Evolutionary conservation across 2,329 filamentous ascomycete species (phyloP), one percentile per base, ranked within the genome.

Genomic region (Penicillium sp.): DNA sequence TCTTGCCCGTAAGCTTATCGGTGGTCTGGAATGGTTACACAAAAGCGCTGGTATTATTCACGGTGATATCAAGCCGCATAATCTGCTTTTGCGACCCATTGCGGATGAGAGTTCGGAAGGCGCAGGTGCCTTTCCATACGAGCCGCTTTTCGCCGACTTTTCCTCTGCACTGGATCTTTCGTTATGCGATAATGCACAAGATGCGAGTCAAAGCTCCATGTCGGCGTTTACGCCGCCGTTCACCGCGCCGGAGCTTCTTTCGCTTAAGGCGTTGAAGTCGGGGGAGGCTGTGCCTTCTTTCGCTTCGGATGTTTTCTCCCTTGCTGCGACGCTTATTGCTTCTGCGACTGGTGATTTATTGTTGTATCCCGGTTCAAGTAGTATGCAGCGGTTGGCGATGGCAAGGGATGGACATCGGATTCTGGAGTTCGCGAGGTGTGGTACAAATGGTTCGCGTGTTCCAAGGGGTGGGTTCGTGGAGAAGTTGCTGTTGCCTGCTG

Each of bases 11-110:
- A 71, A 72, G 49, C 69, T 81, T 11, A 74, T 80, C 49, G 54
- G 62, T 8, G 74, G 77, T 1, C 68, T 81, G 3, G 62, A 65
- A 8, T 82, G 78, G 76, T 67, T 82, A 7, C 79, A 81, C 50
- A 61, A 65, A 33, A 59, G 62, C 3, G 68, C 73, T 2, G 69
- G 71, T 4, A 69, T 81, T 4, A 71, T 81, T 3, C 79, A 82
- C 60, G 78, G 77, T 1, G 78, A 81, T 65, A 75, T 81, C 64
- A 81, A 81, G 58, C 78, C 77, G 5, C 72, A 75, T 46, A 81
- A 80, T 42, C 68, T 80, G 27, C 68, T 80, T 1, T 67, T 81
- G 2, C 68, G 66, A 3, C 62, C 66, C 22, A 58, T 65, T 5
- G 46, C 59, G n/a, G 51, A 59, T 8, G 29, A 55, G 2, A 43